These are phyloP conservation scores for Nakaseomyces bracarensis DNA, from an alignment of 1,139 yeast genomes.

Conservation along the genomic window DNA sequence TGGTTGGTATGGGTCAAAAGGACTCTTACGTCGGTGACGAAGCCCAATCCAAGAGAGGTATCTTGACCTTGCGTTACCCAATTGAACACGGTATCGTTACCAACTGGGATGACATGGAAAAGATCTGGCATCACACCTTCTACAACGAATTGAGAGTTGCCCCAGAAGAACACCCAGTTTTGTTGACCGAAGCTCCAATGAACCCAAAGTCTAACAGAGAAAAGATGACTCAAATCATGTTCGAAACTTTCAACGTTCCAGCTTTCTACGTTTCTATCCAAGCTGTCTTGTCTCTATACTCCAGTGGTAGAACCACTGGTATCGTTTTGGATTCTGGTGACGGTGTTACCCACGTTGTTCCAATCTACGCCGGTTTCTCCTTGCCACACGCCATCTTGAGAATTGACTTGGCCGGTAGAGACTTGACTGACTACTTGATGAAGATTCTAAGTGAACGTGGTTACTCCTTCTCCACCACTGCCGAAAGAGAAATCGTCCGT, in stretches of 20 bases:
- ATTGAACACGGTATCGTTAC: slow-evolving; percentile 99
- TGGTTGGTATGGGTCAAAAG: slow-evolving; percentile 99
- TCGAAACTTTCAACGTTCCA: slow-evolving; percentile 98
- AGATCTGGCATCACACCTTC: slow-evolving; percentile 98
- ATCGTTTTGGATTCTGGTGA: slow-evolving; percentile 99
- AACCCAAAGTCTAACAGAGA: slow-evolving; percentile 99
- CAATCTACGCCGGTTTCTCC: slow-evolving; percentile 99
- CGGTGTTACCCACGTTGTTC: slow-evolving; percentile 99
- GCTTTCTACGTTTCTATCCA: slow-evolving; percentile 98
- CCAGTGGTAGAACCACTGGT: slow-evolving; percentile 99
- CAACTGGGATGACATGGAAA: slow-evolving; percentile 99
- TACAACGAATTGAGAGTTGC: slow-evolving; percentile 98
- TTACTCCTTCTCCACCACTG: slow-evolving; percentile 96
- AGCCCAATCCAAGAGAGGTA: slow-evolving; percentile 99
- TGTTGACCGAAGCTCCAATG: slow-evolving; percentile 98
- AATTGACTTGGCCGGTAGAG: slow-evolving; percentile 99
- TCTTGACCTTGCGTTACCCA: slow-evolving; percentile 95
- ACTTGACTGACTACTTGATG: slow-evolving; percentile 97
- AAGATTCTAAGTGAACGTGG: slow-evolving; percentile 98
- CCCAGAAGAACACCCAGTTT: slow-evolving; percentile 97
- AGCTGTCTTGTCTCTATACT: slow-evolving; percentile 95
- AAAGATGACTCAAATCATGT: slow-evolving; percentile 98
- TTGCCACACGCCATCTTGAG: slow-evolving; percentile 98
- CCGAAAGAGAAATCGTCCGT: slow-evolving; percentile 99
- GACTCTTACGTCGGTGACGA: slow-evolving; percentile 99